phyloP scores from a whole-genome alignment of 164 flowering plant genomes.

The Litsea cubeba region DNA sequence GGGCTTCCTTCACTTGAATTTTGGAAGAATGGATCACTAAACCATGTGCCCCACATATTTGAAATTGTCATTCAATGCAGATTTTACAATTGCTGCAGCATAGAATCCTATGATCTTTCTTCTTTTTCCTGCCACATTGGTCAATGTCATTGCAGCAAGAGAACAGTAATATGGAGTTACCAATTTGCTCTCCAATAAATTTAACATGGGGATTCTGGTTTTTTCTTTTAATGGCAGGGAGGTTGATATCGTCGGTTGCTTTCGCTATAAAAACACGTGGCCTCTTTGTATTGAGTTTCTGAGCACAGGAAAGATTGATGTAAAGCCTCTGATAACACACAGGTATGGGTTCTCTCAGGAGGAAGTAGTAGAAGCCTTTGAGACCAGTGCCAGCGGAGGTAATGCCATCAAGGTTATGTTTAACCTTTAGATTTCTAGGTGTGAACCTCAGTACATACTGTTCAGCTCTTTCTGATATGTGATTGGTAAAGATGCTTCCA shows the following conservation, averaged over 20 bases:
- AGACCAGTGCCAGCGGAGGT: constrained; percentile 90
- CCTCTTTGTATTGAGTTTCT: constrained; percentile 87
- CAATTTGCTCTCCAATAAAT: too few species aligned
- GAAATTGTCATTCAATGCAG: too few species aligned
- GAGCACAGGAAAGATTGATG: constrained; percentile 85
- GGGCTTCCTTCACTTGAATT: background rate
- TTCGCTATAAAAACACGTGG: constrained; percentile 95
- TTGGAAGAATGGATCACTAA: background rate
- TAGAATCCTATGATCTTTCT: background rate
- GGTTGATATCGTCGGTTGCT: constrained; percentile 79
- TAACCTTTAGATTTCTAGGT: constrained; percentile 39
- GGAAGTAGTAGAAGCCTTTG: constrained; percentile 92
- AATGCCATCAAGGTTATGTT: constrained; percentile 97
- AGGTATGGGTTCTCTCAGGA: constrained; percentile 87
- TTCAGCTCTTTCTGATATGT: background rate
- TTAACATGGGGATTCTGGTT: background rate
- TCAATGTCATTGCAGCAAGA: too few species aligned
- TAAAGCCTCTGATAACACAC: constrained; percentile 95
- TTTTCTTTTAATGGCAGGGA: constrained; percentile 41
- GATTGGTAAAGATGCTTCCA: background rate
- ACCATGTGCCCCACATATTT: background rate
- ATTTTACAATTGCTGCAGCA: background rate
- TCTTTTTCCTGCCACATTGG: background rate
- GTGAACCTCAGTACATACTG: background rate
- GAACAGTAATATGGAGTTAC: too few species aligned